Conservation (phyloP, 2,329 filamentous ascomycete species). For the Fusarium verticillioides region DNA sequence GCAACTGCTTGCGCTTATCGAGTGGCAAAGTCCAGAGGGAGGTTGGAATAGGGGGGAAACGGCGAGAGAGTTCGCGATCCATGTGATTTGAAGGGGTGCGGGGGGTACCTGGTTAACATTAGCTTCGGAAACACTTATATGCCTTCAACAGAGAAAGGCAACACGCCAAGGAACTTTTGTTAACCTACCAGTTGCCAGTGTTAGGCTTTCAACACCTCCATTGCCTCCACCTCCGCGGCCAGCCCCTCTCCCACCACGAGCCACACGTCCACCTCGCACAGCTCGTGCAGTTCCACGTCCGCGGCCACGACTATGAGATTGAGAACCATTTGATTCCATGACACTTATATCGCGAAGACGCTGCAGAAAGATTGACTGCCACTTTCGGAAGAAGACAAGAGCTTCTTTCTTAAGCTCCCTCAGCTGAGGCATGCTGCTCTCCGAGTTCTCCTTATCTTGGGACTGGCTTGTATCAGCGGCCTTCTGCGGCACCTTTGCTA, state of each 20-base stretch:
- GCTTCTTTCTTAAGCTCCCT: constrained; percentile 76
- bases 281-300: constrained; percentile 49
- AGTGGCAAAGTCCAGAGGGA: constrained; percentile 68
- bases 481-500: constrained; percentile 25
- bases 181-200: constrained; percentile 52
- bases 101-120: constrained; percentile 47
- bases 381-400: constrained; percentile 80
- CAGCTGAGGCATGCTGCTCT: constrained; percentile 58
- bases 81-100: constrained; percentile 55
- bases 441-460: constrained; percentile 48
- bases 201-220: constrained; percentile 42
- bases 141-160: neutral
- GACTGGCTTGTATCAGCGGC: constrained; percentile 45
- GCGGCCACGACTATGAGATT: constrained; percentile 48
- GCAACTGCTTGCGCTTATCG: constrained; percentile 72
- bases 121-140: constrained; percentile 3
- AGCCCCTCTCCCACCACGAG: constrained; percentile 48
- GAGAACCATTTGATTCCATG: constrained; percentile 51
- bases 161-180: neutral
- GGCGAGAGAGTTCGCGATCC: constrained; percentile 59
- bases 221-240: constrained; percentile 36
- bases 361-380: constrained; percentile 76
- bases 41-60: constrained; percentile 70
- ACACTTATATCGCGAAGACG: constrained; percentile 76
- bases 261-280: constrained; percentile 45